A percentile compares a stretch with the other conserved stretches of the same genome.
phyloP scores from a whole-genome alignment of 108 stramenopile genomes.

The Schizochytrium sp. region DNA sequence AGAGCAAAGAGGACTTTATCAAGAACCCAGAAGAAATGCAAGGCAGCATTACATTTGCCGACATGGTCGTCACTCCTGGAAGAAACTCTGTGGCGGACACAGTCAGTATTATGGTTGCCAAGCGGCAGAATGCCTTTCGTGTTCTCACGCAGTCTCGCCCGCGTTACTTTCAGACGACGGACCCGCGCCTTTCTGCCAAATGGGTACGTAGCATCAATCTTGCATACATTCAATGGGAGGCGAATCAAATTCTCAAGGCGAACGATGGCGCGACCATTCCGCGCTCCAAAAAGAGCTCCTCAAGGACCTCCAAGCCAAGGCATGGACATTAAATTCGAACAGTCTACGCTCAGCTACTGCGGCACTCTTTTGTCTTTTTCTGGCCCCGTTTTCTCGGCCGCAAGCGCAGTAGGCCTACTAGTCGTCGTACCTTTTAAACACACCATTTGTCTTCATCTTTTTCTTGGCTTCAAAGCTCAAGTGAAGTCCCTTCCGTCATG shows the following conservation, averaged over 20 bases:
- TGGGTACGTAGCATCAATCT: background rate
- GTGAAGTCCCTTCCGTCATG: too few species aligned
- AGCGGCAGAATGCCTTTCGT: background rate
- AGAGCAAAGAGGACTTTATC: background rate
- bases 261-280: background rate
- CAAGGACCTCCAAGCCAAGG: too few species aligned
- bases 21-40: background rate
- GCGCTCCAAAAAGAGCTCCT: background rate
- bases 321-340: too few species aligned
- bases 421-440: too few species aligned
- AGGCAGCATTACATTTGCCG: background rate
- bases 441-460: too few species aligned
- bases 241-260: background rate
- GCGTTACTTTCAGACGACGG: background rate
- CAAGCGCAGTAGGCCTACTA: too few species aligned
- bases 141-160: background rate
- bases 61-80: background rate
- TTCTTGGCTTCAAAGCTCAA: too few species aligned
- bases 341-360: too few species aligned
- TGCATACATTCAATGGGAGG: background rate
- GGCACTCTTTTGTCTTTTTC: too few species aligned
- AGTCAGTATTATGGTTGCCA: background rate
- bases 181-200: background rate
- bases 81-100: background rate
- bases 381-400: too few species aligned